These are phyloP conservation scores for Talaromyces trachyspermus DNA, from an alignment of 495 filamentous ascomycete genomes.

Conservation along the genomic window DNA sequence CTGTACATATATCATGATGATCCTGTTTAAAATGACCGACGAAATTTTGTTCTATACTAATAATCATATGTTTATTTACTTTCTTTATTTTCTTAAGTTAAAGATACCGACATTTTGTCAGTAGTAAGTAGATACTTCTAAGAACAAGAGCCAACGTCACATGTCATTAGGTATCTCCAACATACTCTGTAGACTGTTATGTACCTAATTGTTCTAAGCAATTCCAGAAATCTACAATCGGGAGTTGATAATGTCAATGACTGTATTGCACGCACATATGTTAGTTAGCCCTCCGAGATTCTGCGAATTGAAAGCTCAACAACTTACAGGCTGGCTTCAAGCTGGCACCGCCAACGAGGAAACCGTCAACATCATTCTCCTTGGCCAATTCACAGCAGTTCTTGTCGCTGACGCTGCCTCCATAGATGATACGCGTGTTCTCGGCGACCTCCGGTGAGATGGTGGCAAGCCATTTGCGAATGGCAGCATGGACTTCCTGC, in stretches of 20 bases:
- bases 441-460: conserved; percentile 66
- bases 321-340: conserved; percentile 95
- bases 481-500: conserved; percentile 89
- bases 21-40: too few species aligned
- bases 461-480: conserved; percentile 78
- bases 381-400: conserved; percentile 90
- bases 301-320: background rate
- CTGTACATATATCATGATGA: conserved; percentile 21
- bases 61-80: background rate
- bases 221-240: conserved; percentile 41
- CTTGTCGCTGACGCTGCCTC: conserved; percentile 94
- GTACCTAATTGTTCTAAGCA: too few species aligned
- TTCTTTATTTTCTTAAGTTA: background rate
- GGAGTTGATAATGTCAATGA: conserved; percentile 63
- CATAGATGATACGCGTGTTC: conserved; percentile 85
- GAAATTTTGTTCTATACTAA: too few species aligned
- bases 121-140: too few species aligned
- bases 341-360: conserved; percentile 95
- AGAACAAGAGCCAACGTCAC: too few species aligned
- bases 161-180: too few species aligned
- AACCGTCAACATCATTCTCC: conserved; percentile 93
- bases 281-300: background rate
- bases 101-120: too few species aligned
- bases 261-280: conserved; percentile 20
- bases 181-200: too few species aligned